These are phyloP conservation scores for Cercis canadensis DNA, from an alignment of 306 rosid genomes.

Conservation along the genomic window DNA sequence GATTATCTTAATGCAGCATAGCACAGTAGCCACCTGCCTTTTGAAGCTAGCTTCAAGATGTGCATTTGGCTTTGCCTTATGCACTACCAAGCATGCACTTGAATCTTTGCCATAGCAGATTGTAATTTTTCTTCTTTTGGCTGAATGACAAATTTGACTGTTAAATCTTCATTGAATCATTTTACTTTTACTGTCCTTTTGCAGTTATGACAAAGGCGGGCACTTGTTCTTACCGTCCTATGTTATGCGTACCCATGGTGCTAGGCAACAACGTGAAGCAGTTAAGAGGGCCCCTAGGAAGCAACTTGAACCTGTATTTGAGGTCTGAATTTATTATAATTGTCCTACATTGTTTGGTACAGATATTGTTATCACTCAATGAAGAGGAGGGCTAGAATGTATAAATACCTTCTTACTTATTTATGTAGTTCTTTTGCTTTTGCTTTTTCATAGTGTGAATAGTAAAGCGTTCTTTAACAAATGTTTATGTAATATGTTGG, in stretches of 20 bases:
- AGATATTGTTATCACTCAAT: conserved; percentile 21
- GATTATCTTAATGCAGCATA: not conserved
- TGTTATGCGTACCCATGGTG: conserved; percentile 68
- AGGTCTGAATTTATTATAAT: conserved; percentile 42
- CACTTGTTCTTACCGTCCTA: conserved; percentile 61
- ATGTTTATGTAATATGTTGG: conserved; percentile 15
- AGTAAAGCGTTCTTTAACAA: conserved; percentile 14
- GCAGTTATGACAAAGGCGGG: conserved; percentile 75
- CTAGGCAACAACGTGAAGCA: conserved; percentile 65
- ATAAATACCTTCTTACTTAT: conserved; percentile 4
- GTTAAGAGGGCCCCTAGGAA: conserved; percentile 53
- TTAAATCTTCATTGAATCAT: conserved; percentile 9
- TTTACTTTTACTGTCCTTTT: conserved; percentile 34
- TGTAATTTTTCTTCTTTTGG: conserved; percentile 25
- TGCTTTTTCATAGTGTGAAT: conserved; percentile 21
- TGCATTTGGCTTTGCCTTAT: conserved; percentile 23
- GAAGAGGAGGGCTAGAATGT: not conserved
- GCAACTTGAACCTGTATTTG: conserved; percentile 42
- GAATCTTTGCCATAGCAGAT: conserved; percentile 9
- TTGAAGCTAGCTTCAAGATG: conserved; percentile 24
- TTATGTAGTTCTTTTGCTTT: not conserved
- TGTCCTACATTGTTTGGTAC: conserved; percentile 23
- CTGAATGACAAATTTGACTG: conserved; percentile 13
- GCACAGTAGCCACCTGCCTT: conserved; percentile 11
- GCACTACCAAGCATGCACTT: conserved; percentile 12